These are phyloP conservation scores for Talaromyces sp. DNA, from an alignment of 2,329 filamentous ascomycete species.

Conservation along the genomic window DNA sequence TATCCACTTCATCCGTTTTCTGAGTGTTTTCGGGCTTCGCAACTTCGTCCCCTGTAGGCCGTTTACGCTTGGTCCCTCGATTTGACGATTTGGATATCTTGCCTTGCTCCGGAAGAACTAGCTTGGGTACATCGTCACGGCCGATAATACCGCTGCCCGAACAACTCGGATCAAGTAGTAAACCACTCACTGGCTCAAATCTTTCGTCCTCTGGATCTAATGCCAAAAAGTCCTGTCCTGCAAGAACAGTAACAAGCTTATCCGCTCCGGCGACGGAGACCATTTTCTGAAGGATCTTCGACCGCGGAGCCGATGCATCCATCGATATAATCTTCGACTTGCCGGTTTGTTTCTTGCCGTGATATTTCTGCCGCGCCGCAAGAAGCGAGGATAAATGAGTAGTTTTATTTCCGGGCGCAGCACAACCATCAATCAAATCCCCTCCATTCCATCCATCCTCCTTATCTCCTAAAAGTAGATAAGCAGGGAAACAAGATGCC, in stretches of 20 bases:
- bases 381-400: slow-evolving; percentile 84
- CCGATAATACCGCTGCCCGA: slow-evolving; percentile 94
- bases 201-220: slow-evolving; percentile 62
- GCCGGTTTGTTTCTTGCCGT: neutral
- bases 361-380: slow-evolving; percentile 26
- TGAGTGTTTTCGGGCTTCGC: slow-evolving; percentile 37
- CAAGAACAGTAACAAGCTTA: slow-evolving; percentile 62
- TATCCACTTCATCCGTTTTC: slow-evolving; percentile 48
- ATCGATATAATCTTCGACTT: slow-evolving; percentile 51
- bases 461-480: slow-evolving; percentile 66
- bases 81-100: slow-evolving; percentile 16
- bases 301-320: slow-evolving; percentile 50
- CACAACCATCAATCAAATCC: slow-evolving; percentile 86
- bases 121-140: slow-evolving; percentile 70
- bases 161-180: slow-evolving; percentile 90
- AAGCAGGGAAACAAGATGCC: slow-evolving; percentile 93
- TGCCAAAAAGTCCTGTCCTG: slow-evolving; percentile 80
- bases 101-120: slow-evolving; percentile 56
- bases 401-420: slow-evolving; percentile 95
- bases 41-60: slow-evolving; percentile 23
- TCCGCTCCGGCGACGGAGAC: slow-evolving; percentile 68
- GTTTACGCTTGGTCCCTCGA: slow-evolving; percentile 45
- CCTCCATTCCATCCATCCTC: slow-evolving; percentile 57
- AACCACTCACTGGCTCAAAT: slow-evolving; percentile 68
- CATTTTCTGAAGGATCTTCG: slow-evolving; percentile 80